A percentile compares a stretch with the other conserved stretches of the same genome.
Evolutionary conservation across 2,329 filamentous ascomycete species (phyloP).

Genomic region (Neonectria hederae): DNA sequence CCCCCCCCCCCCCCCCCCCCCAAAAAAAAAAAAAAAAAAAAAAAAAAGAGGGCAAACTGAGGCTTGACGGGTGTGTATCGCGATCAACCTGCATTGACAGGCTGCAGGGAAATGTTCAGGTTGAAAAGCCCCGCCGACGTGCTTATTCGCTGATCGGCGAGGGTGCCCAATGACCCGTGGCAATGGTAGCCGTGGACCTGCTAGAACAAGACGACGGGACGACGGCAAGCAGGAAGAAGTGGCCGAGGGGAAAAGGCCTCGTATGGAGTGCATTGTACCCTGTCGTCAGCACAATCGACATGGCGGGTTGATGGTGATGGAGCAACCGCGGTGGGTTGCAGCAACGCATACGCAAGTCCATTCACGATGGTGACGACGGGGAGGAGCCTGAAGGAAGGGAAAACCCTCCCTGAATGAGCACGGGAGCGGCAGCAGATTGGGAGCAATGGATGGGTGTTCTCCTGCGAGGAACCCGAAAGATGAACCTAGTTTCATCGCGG

Average conservation of each 20-base stretch:
- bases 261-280: constrained; percentile 1
- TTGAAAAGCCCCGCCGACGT: constrained; percentile 4
- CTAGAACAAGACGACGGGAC: not conserved
- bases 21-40: too few relatives aligned
- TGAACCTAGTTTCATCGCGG: constrained; percentile 23
- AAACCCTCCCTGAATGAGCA: not conserved
- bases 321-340: not conserved
- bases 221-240: constrained; percentile 4
- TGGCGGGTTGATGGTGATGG: constrained; percentile 1
- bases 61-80: constrained; percentile 8
- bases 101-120: constrained; percentile 21
- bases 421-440: constrained; percentile 1
- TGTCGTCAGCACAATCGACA: constrained; percentile 7
- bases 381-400: not conserved
- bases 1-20: too few relatives aligned
- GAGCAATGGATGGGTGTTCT: not conserved
- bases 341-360: not conserved
- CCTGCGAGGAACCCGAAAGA: constrained; percentile 16
- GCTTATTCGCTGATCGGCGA: constrained; percentile 24
- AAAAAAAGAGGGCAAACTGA: not conserved
- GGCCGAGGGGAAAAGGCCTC: constrained; percentile 6
- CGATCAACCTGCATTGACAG: constrained; percentile 28
- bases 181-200: constrained; percentile 15
- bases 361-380: not conserved
- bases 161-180: constrained; percentile 25